These are phyloP conservation scores for Phaeoacremonium minimum DNA, from an alignment of 2,329 filamentous ascomycete species.

Conservation along the genomic window DNA sequence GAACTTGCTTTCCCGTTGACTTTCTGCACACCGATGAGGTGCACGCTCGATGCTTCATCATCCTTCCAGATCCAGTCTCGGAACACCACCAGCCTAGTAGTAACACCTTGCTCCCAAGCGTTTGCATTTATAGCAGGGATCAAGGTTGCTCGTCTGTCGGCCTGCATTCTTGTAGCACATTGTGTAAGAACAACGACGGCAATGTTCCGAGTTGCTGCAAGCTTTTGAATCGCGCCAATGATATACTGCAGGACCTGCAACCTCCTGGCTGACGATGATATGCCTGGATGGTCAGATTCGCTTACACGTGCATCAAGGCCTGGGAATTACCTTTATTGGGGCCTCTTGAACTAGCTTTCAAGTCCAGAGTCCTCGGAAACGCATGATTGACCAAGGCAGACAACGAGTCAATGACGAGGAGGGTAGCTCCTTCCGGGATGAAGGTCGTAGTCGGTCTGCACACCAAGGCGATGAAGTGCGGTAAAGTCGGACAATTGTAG, in stretches of 20 bases:
- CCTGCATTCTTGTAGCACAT: conserved; percentile 75
- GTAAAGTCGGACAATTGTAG: conserved; percentile 54
- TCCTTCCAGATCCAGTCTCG: conserved; percentile 64
- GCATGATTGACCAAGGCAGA: conserved; percentile 73
- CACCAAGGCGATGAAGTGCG: conserved; percentile 72
- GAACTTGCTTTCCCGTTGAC: conserved; percentile 45
- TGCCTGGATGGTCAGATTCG: no score
- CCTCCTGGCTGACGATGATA: conserved; percentile 30
- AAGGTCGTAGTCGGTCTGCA: conserved; percentile 60
- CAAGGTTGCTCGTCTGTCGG: conserved; percentile 62
- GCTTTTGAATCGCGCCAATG: conserved; percentile 66
- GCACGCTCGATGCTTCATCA: conserved; percentile 40
- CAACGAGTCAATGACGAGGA: conserved; percentile 75
- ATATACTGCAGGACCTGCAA: conserved; percentile 56
- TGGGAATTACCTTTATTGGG: conserved; percentile 35
- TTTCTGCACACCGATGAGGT: conserved; percentile 63
- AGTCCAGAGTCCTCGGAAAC: conserved; percentile 59
- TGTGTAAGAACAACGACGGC: conserved; percentile 75
- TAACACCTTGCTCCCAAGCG: conserved; percentile 77
- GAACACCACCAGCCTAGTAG: conserved; percentile 72
- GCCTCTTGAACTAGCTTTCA: conserved; percentile 26
- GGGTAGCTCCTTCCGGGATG: conserved; percentile 56
- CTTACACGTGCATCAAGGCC: no score
- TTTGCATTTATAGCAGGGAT: conserved; percentile 70
- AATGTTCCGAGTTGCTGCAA: conserved; percentile 69